Base-by-base conservation (phyloP, 495 filamentous ascomycete genomes). In the Terfezia boudieri region DNA sequence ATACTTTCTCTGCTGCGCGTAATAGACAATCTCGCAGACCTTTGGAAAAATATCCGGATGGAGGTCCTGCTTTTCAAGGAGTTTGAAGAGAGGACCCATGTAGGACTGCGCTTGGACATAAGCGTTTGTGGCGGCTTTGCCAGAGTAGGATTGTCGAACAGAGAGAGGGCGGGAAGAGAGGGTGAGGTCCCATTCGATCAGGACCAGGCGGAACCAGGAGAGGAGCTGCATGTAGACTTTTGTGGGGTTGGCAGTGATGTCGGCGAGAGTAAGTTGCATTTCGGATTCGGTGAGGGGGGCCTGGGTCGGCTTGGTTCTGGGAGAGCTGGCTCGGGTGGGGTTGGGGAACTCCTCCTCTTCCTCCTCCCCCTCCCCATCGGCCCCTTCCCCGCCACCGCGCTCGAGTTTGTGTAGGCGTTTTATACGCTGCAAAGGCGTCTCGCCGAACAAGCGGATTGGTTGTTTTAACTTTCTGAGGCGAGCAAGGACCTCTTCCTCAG, bases 181-280 rank as follows among this genome's bases (percentile, higher is more conserved):
- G 41, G 87, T 85, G 32, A 68, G 53, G 59, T 83, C 80, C 92
- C 92, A 98, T 67, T 93, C 90, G 36, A 70, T 73, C 41, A 98
- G 71, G 17, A 98, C 78, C 79, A 98, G 82, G 57, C 81, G 84
- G 72, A 98, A 96, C 66, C 93, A 98, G 12, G 81, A 84, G 6
- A 81, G 81, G 54, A 98, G 73, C 68, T 98, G 90, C 0, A 88
- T 76, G 74, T 81, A 87, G 37, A 98, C 73, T 63, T 68, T 60
- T 64, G 79, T 79, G 3, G 67, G 36, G 4, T 78, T 65, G 62
- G 73, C 65, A 50, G 62, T 8, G 78, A 84, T 48, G 81, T 65
- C 17, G 69, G 75, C 37, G 68, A 61, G 4, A 48, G 79, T 70
- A 8, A 96, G 76, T 63, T 85, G 84, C 88, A 96, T 95, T 51